These are phyloP conservation scores for Quercus robur DNA, from an alignment of 306 rosid species.

Conservation along the genomic window DNA sequence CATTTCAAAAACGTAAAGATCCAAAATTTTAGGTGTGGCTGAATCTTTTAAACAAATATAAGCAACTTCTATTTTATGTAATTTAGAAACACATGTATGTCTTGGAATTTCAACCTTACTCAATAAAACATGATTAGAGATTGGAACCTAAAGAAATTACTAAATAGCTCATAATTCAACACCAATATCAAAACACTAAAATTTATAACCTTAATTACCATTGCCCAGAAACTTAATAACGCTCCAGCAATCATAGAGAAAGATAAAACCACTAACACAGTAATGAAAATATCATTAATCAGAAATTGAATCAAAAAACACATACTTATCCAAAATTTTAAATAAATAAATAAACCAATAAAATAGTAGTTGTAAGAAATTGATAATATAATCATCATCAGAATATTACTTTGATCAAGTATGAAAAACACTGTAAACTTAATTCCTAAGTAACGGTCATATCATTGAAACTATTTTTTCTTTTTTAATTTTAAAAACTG, in stretches of 20 bases:
- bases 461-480: too few relatives aligned
- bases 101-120: not conserved
- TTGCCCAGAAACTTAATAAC: not conserved
- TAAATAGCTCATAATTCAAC: not conserved
- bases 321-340: too few relatives aligned
- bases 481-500: not conserved
- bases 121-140: not conserved
- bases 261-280: not conserved
- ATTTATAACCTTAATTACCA: not conserved
- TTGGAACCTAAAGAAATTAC: not conserved
- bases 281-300: not conserved
- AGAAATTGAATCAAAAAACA: not conserved
- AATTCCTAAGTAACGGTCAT: not conserved
- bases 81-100: not conserved
- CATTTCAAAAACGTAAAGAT: not conserved
- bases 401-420: constrained; percentile 1
- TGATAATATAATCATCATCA: constrained; percentile 13
- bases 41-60: not conserved
- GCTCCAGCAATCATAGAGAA: not conserved
- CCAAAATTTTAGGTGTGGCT: constrained; percentile 1
- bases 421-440: not conserved
- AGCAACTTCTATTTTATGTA: not conserved
- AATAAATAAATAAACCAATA: constrained; percentile 8
- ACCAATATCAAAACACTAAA: not conserved
- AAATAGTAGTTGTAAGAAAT: constrained; percentile 3